Evolutionary conservation across 306 rosid genomes (phyloP), one percentile per base, ranked within the genome.

Genomic region (Lathyrus aphaca): DNA sequence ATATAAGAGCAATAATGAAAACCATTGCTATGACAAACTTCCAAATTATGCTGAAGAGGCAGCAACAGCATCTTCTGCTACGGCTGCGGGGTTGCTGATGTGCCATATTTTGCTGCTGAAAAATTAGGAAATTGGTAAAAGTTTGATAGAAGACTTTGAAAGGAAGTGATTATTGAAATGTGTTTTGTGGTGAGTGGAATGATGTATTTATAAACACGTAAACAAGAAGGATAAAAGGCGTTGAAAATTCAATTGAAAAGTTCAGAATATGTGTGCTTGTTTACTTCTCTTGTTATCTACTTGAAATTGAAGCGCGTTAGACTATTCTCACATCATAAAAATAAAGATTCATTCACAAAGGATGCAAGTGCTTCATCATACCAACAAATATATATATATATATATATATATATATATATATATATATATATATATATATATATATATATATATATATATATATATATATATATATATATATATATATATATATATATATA

Each of bases 41-140:
- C 80, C 84, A 83, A 10, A 81, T 3, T 57, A 77, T 15, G 35
- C 82, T 56, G 17, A 84, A 81, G 69, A 85, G 59, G 56, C 89
- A 76, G 72, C 86, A 63, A 49, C 79, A 35, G 51, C 81, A 66
- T n/a, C 30, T 37, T 49, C 76, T 35, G 1, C 30, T 21, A 0
- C 63, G 43, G 55, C 15, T 21, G 16, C 25, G 6, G 54, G 43
- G 68, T 53, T 53, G 59, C 23, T 2, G 8, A 4, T 21, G 18
- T 0, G 62, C 39, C 62, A 56, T 56, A 30, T 27, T 3, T 42
- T 11, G 15, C 2, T 11, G 5, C 1, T 42, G 46, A 42, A 42
- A 40, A 40, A 42, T 10, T 10, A 42, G 3, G 14, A 10, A 42
- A 11, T 42, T 42, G 39, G 1, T 6, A 25, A 0, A 35, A 35